A percentile compares a stretch with the other conserved stretches of the same genome.
phyloP scores from a whole-genome alignment of 768 basidiomycete species.

The Inosperma sp. region DNA sequence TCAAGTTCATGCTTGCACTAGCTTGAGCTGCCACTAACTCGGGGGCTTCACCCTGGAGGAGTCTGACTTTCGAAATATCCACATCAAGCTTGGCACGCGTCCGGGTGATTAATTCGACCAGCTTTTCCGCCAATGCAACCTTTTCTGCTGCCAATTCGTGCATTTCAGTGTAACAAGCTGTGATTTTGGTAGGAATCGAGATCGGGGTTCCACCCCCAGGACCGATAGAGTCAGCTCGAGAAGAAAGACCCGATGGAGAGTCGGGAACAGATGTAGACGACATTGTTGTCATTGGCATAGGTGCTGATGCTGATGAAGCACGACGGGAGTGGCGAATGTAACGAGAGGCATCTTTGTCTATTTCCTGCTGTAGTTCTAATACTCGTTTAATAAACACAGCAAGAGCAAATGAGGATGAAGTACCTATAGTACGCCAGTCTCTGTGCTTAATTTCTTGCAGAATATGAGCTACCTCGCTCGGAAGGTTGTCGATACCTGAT shows the following conservation, averaged over 20 bases:
- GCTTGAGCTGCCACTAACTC: conserved; percentile 23
- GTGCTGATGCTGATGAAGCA: conserved; percentile 20
- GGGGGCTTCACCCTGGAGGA: conserved; percentile 43
- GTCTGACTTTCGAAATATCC: conserved; percentile 44
- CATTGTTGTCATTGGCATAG: conserved; percentile 9
- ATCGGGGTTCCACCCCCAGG: conserved; percentile 13
- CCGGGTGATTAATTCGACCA: conserved; percentile 45
- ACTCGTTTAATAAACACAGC: conserved; percentile 3
- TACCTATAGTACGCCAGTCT: conserved; percentile 39
- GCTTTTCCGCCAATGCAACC: conserved; percentile 40
- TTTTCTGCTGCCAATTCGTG: conserved; percentile 45
- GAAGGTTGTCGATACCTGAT: conserved; percentile 51
- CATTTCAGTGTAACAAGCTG: conserved; percentile 44
- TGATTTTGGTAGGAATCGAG: conserved; percentile 39
- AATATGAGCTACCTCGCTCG: conserved; percentile 48
- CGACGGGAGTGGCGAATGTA: conserved; percentile 48
- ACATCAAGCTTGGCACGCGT: conserved; percentile 47
- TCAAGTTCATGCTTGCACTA: conserved; percentile 14
- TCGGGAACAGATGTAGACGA: conserved; percentile 3
- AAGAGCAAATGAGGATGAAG: not conserved
- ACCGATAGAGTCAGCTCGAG: not conserved
- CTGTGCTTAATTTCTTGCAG: conserved; percentile 48
- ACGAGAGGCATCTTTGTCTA: conserved; percentile 44
- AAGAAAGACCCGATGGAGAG: conserved; percentile 2
- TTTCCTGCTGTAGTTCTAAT: conserved; percentile 46